phyloP scores from a whole-genome alignment of 305 asterid species.

The Salvia sclarea region DNA sequence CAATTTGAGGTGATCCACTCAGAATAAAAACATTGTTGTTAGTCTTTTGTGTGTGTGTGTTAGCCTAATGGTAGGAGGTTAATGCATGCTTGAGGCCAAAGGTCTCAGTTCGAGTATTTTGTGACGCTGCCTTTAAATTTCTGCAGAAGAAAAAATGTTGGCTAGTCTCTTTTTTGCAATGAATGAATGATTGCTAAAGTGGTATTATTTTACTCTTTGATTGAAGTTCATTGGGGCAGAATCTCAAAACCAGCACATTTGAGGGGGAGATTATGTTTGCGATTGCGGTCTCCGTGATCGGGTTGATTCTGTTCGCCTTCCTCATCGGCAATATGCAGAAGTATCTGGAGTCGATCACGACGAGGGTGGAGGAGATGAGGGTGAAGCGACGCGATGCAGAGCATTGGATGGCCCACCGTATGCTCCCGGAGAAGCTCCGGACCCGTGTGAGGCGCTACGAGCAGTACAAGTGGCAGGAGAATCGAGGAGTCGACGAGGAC shows the following conservation, averaged over 20 bases:
- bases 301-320: conserved; percentile 57
- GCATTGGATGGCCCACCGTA: conserved; percentile 83
- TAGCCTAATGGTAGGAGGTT: too few relatives aligned
- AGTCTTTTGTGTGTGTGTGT: too few relatives aligned
- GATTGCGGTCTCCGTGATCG: conserved; percentile 47
- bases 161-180: too few relatives aligned
- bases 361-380: conserved; percentile 77
- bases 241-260: conserved; percentile 57
- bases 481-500: conserved; percentile 70
- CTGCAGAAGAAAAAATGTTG: too few relatives aligned
- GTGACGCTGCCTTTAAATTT: too few relatives aligned
- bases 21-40: too few relatives aligned
- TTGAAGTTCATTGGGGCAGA: conserved; percentile 73
- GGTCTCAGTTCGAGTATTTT: too few relatives aligned
- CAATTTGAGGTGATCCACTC: conserved; percentile 64
- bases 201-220: too few relatives aligned
- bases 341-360: conserved; percentile 53
- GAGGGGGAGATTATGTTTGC: conserved; percentile 55
- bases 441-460: conserved; percentile 59
- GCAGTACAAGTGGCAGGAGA: conserved; percentile 71
- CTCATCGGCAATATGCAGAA: conserved; percentile 83
- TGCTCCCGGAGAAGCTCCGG: conserved; percentile 64
- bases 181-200: too few relatives aligned
- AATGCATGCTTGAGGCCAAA: too few relatives aligned
- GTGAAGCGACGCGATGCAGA: conserved; percentile 74